phyloP scores from a whole-genome alignment of 306 rosid species.

The Spatholobus suberectus region DNA sequence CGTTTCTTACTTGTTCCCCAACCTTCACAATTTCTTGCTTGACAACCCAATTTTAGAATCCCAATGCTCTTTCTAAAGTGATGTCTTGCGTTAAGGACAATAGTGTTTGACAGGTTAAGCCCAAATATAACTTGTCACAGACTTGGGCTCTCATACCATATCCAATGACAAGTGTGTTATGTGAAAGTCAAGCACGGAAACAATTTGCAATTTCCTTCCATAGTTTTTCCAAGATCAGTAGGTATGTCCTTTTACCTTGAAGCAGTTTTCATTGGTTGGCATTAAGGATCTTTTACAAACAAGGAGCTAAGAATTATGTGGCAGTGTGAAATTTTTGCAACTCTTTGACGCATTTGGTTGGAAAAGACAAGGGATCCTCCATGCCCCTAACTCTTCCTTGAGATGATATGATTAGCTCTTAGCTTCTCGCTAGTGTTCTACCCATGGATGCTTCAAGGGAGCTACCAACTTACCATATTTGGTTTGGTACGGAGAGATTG shows the following conservation, averaged over 20 bases:
- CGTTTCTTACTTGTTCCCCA: neutral
- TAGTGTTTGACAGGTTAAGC: neutral
- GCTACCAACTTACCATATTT: neutral
- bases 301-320: neutral
- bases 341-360: conserved; percentile 1
- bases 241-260: neutral
- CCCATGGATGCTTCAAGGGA: neutral
- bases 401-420: neutral
- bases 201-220: neutral
- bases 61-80: neutral
- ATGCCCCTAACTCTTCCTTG: neutral
- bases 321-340: neutral
- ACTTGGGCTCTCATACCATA: neutral
- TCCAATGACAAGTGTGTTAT: neutral
- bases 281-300: neutral
- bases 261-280: neutral
- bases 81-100: neutral
- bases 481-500: neutral
- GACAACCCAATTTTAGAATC: neutral
- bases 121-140: neutral
- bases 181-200: conserved; percentile 1
- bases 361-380: neutral
- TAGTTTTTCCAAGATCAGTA: neutral
- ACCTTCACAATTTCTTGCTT: neutral
- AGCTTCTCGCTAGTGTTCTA: neutral